Evolutionary conservation across 768 basidiomycete species (phyloP).

Genomic region (Kwoniella sp.): DNA sequence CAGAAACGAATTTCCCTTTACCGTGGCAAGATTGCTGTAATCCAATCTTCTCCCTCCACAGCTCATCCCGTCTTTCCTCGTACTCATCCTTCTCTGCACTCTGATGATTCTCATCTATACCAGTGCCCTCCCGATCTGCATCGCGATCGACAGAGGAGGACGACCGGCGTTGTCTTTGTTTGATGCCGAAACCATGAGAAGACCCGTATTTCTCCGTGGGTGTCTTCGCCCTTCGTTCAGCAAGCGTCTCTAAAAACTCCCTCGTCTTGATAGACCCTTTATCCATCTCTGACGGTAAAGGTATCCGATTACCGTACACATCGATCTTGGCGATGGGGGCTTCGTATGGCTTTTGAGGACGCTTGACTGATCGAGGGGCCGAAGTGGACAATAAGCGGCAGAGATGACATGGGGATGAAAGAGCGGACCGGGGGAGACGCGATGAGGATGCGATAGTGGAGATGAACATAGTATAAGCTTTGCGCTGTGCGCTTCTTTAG

Average conservation of each 20-base stretch:
- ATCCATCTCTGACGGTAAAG: not conserved
- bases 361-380: constrained; percentile 6
- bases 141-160: too few species aligned
- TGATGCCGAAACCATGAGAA: constrained; percentile 6
- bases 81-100: not conserved
- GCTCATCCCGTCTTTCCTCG: not conserved
- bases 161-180: not conserved
- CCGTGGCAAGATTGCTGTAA: not conserved
- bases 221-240: constrained; percentile 3
- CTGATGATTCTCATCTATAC: too few species aligned
- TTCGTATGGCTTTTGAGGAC: constrained; percentile 24
- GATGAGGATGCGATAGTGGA: constrained; percentile 11
- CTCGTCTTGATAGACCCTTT: constrained; percentile 1
- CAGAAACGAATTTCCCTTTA: not conserved
- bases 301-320: constrained; percentile 14
- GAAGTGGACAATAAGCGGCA: constrained; percentile 10
- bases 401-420: not conserved
- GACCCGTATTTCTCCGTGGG: constrained; percentile 14
- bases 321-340: constrained; percentile 17
- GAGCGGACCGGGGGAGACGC: constrained; percentile 1
- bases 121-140: too few species aligned
- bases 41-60: constrained; percentile 13
- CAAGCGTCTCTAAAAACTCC: constrained; percentile 10
- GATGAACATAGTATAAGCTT: constrained; percentile 8
- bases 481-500: too few species aligned